A percentile compares a stretch with the other conserved stretches of the same genome.
These are phyloP conservation scores for Boletus bicolor DNA, from an alignment of 768 basidiomycete genomes.

Conservation along the genomic window DNA sequence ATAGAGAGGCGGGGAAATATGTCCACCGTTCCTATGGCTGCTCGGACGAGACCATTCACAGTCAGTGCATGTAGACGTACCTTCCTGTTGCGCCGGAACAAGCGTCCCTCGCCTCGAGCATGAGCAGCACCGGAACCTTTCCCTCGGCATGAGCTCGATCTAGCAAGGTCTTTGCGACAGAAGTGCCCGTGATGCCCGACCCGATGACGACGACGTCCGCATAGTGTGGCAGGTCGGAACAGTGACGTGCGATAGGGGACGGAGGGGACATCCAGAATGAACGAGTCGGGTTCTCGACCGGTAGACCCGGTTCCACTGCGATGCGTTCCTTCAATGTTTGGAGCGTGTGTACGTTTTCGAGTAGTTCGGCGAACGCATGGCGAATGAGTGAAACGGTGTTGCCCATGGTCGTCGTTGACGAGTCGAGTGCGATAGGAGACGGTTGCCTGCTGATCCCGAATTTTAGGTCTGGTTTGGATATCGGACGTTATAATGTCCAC, in stretches of 20 bases:
- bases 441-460: too few relatives aligned
- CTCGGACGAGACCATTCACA: background rate
- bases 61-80: slow-evolving; percentile 36
- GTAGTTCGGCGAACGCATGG: slow-evolving; percentile 20
- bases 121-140: slow-evolving; percentile 47
- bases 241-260: slow-evolving; percentile 44
- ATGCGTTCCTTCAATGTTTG: slow-evolving; percentile 33
- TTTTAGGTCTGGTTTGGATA: too few relatives aligned
- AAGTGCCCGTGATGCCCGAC: slow-evolving; percentile 72
- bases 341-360: slow-evolving; percentile 19
- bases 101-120: slow-evolving; percentile 78
- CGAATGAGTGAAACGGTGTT: slow-evolving; percentile 24
- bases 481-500: background rate
- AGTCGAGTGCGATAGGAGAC: background rate
- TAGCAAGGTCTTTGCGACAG: slow-evolving; percentile 55
- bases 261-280: slow-evolving; percentile 65
- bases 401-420: slow-evolving; percentile 19
- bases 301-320: slow-evolving; percentile 51
- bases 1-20: slow-evolving; percentile 58
- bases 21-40: slow-evolving; percentile 60
- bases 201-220: slow-evolving; percentile 73
- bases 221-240: slow-evolving; percentile 31
- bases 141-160: slow-evolving; percentile 28
- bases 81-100: slow-evolving; percentile 76
- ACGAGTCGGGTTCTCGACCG: slow-evolving; percentile 48